A percentile compares a stretch with the other conserved stretches of the same genome.
These are phyloP conservation scores for Adansonia grandidieri DNA, from an alignment of 441 rosid genomes.

Conservation along the genomic window DNA sequence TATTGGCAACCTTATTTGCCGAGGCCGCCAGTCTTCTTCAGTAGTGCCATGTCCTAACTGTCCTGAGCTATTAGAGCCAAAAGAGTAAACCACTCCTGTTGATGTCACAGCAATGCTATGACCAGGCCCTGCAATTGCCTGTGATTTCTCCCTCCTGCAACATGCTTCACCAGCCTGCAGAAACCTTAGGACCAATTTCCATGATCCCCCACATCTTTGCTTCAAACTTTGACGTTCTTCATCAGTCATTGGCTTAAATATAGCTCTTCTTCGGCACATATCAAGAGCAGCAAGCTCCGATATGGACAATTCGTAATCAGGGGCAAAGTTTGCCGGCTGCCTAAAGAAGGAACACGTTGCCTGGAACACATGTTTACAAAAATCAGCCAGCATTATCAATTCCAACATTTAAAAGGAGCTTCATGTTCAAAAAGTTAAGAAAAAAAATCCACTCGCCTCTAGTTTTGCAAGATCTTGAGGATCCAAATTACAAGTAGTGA, in stretches of 20 bases:
- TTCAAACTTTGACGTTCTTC: conserved; percentile 74
- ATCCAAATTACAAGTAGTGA: conserved; percentile 80
- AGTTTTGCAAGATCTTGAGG: conserved; percentile 96
- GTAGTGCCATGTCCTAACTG: conserved; percentile 89
- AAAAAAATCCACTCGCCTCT: conserved; percentile 66
- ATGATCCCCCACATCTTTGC: conserved; percentile 88
- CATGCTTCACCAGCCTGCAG: conserved; percentile 91
- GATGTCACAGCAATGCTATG: conserved; percentile 90
- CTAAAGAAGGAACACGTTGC: conserved; percentile 95
- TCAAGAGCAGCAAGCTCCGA: conserved; percentile 98
- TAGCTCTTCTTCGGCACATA: conserved; percentile 83
- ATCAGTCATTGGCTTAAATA: conserved; percentile 78
- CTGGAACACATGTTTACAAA: conserved; percentile 59
- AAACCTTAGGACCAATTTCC: conserved; percentile 91
- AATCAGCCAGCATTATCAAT: conserved; percentile 64
- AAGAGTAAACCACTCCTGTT: conserved; percentile 70
- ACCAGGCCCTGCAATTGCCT: conserved; percentile 92
- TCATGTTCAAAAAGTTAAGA: not conserved
- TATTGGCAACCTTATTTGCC: conserved; percentile 70
- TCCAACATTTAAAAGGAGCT: conserved; percentile 35
- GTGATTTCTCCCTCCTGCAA: conserved; percentile 92
- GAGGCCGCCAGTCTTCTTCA: conserved; percentile 75
- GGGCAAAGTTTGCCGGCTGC: conserved; percentile 90
- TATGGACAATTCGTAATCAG: conserved; percentile 71
- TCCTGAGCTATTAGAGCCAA: conserved; percentile 85